A percentile compares a stretch with the other conserved stretches of the same genome.
phyloP scores from a whole-genome alignment of 139 green algal genomes.

The Volvox africanus region DNA sequence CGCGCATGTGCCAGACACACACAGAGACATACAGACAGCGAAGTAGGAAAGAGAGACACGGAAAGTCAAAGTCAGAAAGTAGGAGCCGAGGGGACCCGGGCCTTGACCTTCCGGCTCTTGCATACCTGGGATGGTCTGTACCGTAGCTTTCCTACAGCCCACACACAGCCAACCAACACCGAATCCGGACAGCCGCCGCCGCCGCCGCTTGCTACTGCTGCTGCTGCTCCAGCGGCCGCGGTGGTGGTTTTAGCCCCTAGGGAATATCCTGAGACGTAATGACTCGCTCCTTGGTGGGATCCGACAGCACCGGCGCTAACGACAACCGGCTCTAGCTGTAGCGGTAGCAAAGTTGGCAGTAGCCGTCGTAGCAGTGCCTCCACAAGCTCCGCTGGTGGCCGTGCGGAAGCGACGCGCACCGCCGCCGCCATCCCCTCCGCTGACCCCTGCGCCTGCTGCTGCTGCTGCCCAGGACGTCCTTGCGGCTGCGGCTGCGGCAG shows the following conservation, averaged over 20 bases:
- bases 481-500: not conserved
- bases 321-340: not conserved
- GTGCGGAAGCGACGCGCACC: not conserved
- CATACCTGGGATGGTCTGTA: not conserved
- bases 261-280: too few species aligned
- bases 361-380: slow-evolving; percentile 7
- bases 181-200: not conserved
- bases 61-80: too few species aligned
- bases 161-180: slow-evolving; percentile 13
- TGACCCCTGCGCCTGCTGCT: not conserved
- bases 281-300: too few species aligned
- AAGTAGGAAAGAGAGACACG: too few species aligned
- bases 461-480: not conserved
- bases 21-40: too few species aligned
- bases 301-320: too few species aligned
- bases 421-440: not conserved
- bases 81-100: too few species aligned
- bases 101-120: too few species aligned
- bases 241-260: not conserved
- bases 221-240: not conserved
- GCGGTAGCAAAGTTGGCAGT: not conserved
- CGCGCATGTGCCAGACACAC: too few species aligned
- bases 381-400: slow-evolving; percentile 20
- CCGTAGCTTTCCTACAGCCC: not conserved
- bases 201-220: not conserved